These are phyloP conservation scores for Candida hungchunana DNA, from an alignment of 805 yeast species.

Conservation along the genomic window DNA sequence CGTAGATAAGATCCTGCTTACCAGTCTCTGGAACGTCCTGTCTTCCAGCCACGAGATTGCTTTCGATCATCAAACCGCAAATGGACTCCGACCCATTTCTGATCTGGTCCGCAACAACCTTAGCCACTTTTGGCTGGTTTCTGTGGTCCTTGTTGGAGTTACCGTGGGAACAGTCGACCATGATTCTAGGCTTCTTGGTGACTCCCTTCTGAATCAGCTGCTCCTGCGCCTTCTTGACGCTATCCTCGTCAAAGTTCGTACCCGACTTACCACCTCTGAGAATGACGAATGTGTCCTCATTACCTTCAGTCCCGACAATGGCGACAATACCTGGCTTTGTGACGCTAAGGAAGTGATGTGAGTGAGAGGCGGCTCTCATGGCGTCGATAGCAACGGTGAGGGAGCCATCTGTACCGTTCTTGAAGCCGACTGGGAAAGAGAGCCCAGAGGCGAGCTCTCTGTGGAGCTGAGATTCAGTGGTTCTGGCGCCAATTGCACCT, in stretches of 20 bases:
- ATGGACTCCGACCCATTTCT: constrained; percentile 67
- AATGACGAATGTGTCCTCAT: constrained; percentile 83
- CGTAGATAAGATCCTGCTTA: constrained; percentile 73
- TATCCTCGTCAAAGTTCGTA: constrained; percentile 79
- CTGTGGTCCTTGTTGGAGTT: constrained; percentile 86
- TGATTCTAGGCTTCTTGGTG: constrained; percentile 54
- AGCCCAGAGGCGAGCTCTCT: constrained; percentile 96
- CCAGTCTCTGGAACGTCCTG: constrained; percentile 83
- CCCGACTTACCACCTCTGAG: constrained; percentile 95
- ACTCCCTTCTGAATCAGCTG: constrained; percentile 46
- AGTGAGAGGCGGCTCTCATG: constrained; percentile 82
- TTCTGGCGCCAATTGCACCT: constrained; percentile 99
- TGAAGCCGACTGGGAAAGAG: constrained; percentile 97
- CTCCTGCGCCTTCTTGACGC: constrained; percentile 62
- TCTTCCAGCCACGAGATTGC: constrained; percentile 87
- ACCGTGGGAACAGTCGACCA: constrained; percentile 98
- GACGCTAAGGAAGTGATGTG: constrained; percentile 92
- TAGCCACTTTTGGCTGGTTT: constrained; percentile 90
- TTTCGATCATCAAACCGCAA: constrained; percentile 96
- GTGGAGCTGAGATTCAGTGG: constrained; percentile 96
- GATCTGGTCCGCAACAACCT: constrained; percentile 73
- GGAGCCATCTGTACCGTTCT: constrained; percentile 96
- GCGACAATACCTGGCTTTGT: constrained; percentile 97
- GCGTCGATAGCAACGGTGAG: constrained; percentile 95
- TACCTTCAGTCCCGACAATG: constrained; percentile 93